Base-by-base conservation (phyloP, 116 monocot species). In the Dioscorea cayenensis region DNA sequence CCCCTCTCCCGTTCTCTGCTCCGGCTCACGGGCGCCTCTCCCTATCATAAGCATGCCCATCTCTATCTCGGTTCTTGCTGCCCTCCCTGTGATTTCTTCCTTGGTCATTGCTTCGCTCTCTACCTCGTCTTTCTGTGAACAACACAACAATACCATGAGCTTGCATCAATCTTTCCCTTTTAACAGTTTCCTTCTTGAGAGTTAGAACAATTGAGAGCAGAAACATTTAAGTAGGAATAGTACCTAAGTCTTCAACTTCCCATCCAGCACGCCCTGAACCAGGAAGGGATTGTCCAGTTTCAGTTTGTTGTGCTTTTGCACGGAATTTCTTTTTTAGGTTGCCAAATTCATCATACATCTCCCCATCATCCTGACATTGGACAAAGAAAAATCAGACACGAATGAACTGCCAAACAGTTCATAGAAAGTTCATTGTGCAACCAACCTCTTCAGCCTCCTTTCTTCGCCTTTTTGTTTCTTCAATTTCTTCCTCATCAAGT, bases 301-400 rank as follows among this genome's bases (percentile, higher is more conserved):
- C 97, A 80, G 78, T 38, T 69, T 87, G 86, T 23, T 88, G 90
- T 37, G 91, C 74, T 84, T 93, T 99, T 7, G 93, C 90, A 71
- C 97, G 97, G 23, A 90, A 99, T 73, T 99, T 88, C 94, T 99
- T 99, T 74, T 99, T 99, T 52, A 99, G 90, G 71, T 93, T 99
- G 27, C 97, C 97, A 83, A 99, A 99, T 65, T 99, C 97, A 79
- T 99, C 97, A 63, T 99, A 99, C 83, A 99, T 90, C 84, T 99
- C 97, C 60, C 83, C 97, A 79, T 99, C 97, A 85, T 99, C 97
- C 97, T 99, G 80, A 74, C 78, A 78, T 36, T 68, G 6, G 22
- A 71, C 21, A 49, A 71, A 19, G 3, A 51, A 52, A 66, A 66
- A 17, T 25, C 60, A 66, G 37, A 50, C 66, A 28, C 48, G 36